phyloP scores from a whole-genome alignment of 257 asterid species.

The Solanum habrochaites region DNA sequence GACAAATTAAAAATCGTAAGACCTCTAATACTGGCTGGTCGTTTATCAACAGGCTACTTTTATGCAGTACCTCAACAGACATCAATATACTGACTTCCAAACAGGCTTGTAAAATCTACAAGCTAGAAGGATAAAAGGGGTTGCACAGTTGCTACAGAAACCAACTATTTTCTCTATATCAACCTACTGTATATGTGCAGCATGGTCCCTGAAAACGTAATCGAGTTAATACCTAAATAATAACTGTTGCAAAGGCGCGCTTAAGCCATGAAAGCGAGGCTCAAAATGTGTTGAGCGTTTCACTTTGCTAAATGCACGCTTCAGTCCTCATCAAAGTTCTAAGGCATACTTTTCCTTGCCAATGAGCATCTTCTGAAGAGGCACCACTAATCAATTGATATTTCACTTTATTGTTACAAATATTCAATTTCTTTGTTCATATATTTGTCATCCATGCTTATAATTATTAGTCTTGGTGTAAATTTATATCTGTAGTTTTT shows the following conservation, averaged over 20 bases:
- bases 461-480: not conserved
- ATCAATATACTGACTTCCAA: not conserved
- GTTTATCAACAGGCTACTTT: not conserved
- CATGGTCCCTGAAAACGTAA: not conserved
- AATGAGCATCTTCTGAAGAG: not conserved
- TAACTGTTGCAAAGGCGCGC: not conserved
- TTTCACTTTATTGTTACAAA: too few species aligned
- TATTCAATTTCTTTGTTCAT: not conserved
- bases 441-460: not conserved
- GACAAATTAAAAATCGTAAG: not conserved
- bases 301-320: not conserved
- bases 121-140: not conserved
- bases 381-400: not conserved
- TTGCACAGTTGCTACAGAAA: not conserved
- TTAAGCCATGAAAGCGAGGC: not conserved
- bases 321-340: not conserved
- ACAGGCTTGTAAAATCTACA: not conserved
- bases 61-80: not conserved
- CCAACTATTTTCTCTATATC: not conserved
- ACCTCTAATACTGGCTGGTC: not conserved
- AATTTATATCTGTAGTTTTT: not conserved
- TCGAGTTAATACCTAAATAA: not conserved
- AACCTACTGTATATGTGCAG: not conserved
- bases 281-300: not conserved
- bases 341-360: not conserved